A percentile compares a stretch with the other conserved stretches of the same genome.
phyloP scores from a whole-genome alignment of 257 asterid species.

The Solanum verrucosum region DNA sequence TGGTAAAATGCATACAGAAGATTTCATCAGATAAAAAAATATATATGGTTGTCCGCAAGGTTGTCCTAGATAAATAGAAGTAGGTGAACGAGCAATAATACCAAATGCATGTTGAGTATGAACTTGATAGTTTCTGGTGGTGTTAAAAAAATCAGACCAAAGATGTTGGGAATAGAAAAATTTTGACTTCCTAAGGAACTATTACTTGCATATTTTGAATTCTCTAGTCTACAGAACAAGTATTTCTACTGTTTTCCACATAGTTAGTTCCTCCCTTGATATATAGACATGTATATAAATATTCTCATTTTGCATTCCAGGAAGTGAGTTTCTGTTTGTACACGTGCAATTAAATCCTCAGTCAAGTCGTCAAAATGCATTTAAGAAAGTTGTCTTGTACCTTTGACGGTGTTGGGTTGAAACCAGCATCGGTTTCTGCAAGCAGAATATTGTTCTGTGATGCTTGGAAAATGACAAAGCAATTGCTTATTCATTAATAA shows the following conservation, averaged over 20 bases:
- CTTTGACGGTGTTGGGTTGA: constrained; percentile 71
- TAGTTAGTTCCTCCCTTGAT: not conserved
- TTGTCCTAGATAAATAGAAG: not conserved
- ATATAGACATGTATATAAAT: not conserved
- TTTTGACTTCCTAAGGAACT: not conserved
- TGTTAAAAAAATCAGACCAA: not conserved
- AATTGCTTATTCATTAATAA: not conserved
- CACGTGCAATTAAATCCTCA: not conserved
- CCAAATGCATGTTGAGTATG: not conserved
- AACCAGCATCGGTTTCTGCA: constrained; percentile 79
- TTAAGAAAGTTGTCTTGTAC: constrained; percentile 14
- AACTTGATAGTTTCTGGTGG: not conserved
- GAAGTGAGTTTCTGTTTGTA: not conserved
- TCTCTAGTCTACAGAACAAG: not conserved
- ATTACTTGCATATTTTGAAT: not conserved
- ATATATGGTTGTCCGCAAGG: not conserved
- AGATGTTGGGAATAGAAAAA: not conserved
- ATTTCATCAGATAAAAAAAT: not conserved
- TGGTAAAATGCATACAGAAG: constrained; percentile 12
- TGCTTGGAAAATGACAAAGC: not conserved
- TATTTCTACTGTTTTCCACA: not conserved
- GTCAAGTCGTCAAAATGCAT: not conserved
- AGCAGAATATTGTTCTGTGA: constrained; percentile 3
- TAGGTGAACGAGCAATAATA: not conserved
- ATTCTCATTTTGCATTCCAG: not conserved